Evolutionary conservation across 345 rosid genomes (phyloP), one percentile per base, ranked within the genome.

Genomic region (Arabis alpina): DNA sequence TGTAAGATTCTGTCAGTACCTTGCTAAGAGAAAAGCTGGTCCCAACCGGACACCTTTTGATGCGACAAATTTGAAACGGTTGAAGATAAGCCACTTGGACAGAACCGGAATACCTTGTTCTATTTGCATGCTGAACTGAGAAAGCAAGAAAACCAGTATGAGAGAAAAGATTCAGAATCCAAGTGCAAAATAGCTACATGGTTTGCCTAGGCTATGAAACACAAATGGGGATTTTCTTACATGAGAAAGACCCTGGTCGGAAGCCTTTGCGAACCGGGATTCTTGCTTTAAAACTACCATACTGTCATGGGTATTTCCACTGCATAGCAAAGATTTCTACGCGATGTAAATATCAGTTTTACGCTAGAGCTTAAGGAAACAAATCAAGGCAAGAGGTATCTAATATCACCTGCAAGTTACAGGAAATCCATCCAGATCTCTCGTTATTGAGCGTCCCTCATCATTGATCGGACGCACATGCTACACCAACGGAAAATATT

Each of bases 211-310:
- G 12, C 28, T 45, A 54, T 48, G 48, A 32, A 59, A 42, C 42
- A 24, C 15, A 49, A 58, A 65, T 4, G 19, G 43, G 25, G 60
- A 75, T 54, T 37, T 48, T 48, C 71, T 83, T 89, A 93, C 98
- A 77, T 83, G 94, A 76, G 86, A 85, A 81, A 93, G 92, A 82
- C 98, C 87, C 77, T 55, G 74, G 50, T 91, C 94, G 34, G 67
- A 79, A 47, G 96, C 96, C 79, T 85, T 87, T 14, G 91, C 86
- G 54, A 81, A 91, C 70, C 77, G 91, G 65, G 97, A 91, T 74
- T 93, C 98, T 83, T 93, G 98, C 91, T 89, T 91, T 72, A 93
- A 69, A 71, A 93, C 89, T 49, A 93, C 91, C 97, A 91, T 93
- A 72, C 82, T 86, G 76, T 93, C 98, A 65, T 81, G 84, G 55